Base-by-base conservation (phyloP, 148 eudicot genomes). In the Salicornia ramosissima region DNA sequence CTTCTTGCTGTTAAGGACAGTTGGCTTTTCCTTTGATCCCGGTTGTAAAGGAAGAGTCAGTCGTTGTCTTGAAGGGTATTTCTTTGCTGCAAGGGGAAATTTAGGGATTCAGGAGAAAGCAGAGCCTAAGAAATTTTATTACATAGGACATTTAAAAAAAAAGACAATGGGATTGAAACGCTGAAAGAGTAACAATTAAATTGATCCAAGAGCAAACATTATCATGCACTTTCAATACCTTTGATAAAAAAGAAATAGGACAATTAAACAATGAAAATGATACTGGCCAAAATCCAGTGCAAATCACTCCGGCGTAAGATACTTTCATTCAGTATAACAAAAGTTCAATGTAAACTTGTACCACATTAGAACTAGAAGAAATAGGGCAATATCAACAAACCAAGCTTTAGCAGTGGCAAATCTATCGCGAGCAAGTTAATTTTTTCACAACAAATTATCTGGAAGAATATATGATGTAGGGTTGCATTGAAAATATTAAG, bases 21-120 rank as follows among this genome's bases (percentile, higher is more conserved):
- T 80, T 10, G 97, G 96, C 77, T 72, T 94, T 78, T 79, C 93
- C 80, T 87, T 94, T 40, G 93, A 85, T 52, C 96, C 97, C 4
- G 97, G 75, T 68, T 74, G 83, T 59, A 91, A 14, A n/a, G 99
- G 97, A 71, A 91, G 93, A 69, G 97, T 94, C 74, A 94, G 78
- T 26, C 99, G 87, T 82, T 90, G 99, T 71, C 99, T 88, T 50
- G 99, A 83, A 57, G 99, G 96, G 56, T 94, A 94, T 69, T 90
- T 94, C 81, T 82, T 94, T 65, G 88, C 99, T 91, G 92, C 71
- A 50, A 33, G 50, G 46, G 12, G 76, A 34, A 75, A 53, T 52
- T 67, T 46, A 74, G 66, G 64, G 45, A 66, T 78, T 76, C 49
- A 83, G 73, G 39, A 52, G 21, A 40, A 2, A 61, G 14, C 25